Evolutionary conservation across 1,284 basidiomycete genomes (phyloP).

Genomic region (Laetiporus sulphureus): DNA sequence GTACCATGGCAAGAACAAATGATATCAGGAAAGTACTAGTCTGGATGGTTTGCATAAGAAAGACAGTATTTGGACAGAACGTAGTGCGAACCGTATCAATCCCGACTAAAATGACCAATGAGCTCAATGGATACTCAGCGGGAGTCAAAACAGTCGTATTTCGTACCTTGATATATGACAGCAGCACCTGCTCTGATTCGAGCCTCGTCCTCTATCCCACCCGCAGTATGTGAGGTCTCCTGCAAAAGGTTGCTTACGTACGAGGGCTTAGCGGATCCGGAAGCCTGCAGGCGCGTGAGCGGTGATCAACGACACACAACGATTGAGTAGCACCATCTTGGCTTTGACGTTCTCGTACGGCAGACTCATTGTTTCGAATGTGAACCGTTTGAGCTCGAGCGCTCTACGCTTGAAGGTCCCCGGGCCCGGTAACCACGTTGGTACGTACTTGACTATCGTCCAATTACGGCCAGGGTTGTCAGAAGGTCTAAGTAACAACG

Average conservation of each 20-base stretch:
- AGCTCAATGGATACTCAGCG: slow-evolving; percentile 1
- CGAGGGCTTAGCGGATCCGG: slow-evolving; percentile 41
- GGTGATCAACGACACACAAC: background rate
- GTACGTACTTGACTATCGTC: slow-evolving; percentile 33
- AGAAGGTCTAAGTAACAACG: too few species aligned
- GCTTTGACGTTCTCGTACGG: slow-evolving; percentile 16
- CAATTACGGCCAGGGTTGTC: background rate
- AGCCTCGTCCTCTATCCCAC: slow-evolving; percentile 32
- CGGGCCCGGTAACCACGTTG: slow-evolving; percentile 46
- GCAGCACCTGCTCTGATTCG: slow-evolving; percentile 52
- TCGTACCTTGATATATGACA: slow-evolving; percentile 37
- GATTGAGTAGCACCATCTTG: slow-evolving; percentile 10
- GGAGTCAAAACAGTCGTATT: background rate
- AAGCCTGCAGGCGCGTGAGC: slow-evolving; percentile 11
- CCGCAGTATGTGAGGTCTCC: slow-evolving; percentile 10
- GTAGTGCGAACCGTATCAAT: slow-evolving; percentile 23
- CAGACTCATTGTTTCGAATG: slow-evolving; percentile 32
- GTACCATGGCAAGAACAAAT: slow-evolving; percentile 44
- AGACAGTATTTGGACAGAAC: background rate
- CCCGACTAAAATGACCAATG: slow-evolving; percentile 16
- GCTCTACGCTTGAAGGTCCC: slow-evolving; percentile 42
- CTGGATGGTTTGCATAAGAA: slow-evolving; percentile 20
- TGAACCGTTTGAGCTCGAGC: slow-evolving; percentile 22
- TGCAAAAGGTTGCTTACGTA: slow-evolving; percentile 47
- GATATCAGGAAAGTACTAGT: slow-evolving; percentile 37